Conservation (phyloP, 495 filamentous ascomycete genomes). For the Aspergillus campestris region DNA sequence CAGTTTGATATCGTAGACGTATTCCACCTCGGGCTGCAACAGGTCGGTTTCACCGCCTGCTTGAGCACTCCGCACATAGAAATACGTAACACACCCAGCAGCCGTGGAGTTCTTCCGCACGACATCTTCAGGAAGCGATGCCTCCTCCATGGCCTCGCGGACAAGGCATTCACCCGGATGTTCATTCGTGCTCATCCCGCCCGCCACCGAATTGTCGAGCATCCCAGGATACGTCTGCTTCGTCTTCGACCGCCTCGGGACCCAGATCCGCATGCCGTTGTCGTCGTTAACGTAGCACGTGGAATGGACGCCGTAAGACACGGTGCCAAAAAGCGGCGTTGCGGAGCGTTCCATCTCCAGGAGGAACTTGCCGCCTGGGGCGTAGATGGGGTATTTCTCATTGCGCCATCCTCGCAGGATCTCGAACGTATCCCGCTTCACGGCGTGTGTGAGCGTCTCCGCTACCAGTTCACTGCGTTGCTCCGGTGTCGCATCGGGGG, state of each 20-base stretch:
- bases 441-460: slow-evolving; percentile 53
- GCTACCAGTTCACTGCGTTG: slow-evolving; percentile 54
- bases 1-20: slow-evolving; percentile 84
- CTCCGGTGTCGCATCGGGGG: slow-evolving; percentile 32
- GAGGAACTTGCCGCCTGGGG: slow-evolving; percentile 50
- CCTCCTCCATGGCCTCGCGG: slow-evolving; percentile 84
- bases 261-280: slow-evolving; percentile 69
- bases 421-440: slow-evolving; percentile 53
- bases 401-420: slow-evolving; percentile 78
- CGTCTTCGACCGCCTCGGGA: slow-evolving; percentile 60
- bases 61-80: slow-evolving; percentile 65
- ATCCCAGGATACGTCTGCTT: slow-evolving; percentile 84
- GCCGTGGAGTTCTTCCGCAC: slow-evolving; percentile 50
- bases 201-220: slow-evolving; percentile 92
- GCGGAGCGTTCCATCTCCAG: slow-evolving; percentile 75
- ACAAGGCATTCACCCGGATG: slow-evolving; percentile 68
- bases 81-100: slow-evolving; percentile 73
- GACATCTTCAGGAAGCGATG: slow-evolving; percentile 64
- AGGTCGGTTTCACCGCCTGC: slow-evolving; percentile 83
- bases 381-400: slow-evolving; percentile 81
- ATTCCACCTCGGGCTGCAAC: slow-evolving; percentile 86
- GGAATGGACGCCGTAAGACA: slow-evolving; percentile 87
- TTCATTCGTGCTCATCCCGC: slow-evolving; percentile 76
- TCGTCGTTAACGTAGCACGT: slow-evolving; percentile 60
- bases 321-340: slow-evolving; percentile 72